Evolutionary conservation across 1,139 yeast genomes (phyloP).

Genomic region (Geotrichum europaeum): DNA sequence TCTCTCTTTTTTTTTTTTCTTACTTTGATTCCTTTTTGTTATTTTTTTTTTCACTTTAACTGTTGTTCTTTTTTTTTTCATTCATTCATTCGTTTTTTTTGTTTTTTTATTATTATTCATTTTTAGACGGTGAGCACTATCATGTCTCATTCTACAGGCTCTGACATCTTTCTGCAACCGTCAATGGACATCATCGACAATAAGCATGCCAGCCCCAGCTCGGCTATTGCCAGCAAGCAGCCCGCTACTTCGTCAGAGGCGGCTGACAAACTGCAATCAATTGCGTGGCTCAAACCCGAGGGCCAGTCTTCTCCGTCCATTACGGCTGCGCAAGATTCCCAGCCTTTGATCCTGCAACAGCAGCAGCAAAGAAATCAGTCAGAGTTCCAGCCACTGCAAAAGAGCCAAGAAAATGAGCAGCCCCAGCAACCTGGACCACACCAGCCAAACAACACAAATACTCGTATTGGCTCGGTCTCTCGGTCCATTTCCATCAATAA

Average conservation of each 20-base stretch:
- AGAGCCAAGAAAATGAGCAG: too few species aligned
- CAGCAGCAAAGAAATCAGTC: neutral
- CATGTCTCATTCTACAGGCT: neutral
- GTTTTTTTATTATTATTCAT: neutral
- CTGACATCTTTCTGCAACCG: slow-evolving; percentile 5
- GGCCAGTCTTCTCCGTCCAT: neutral
- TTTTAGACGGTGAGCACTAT: neutral
- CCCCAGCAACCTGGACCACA: neutral
- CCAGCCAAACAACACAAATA: neutral
- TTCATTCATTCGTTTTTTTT: neutral
- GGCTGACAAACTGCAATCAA: neutral
- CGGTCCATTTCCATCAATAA: slow-evolving; percentile 18
- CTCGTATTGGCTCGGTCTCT: neutral
- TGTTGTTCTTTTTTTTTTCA: neutral
- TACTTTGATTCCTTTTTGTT: neutral
- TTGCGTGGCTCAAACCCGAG: neutral
- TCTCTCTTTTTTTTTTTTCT: neutral
- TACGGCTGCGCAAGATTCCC: neutral
- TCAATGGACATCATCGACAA: slow-evolving; percentile 6
- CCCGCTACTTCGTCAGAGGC: neutral
- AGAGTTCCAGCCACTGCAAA: too few species aligned
- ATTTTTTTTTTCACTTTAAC: neutral
- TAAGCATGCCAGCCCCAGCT: neutral
- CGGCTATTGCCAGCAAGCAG: neutral
- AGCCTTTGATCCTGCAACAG: neutral